Evolutionary conservation across 768 basidiomycete species (phyloP).

Genomic region (Rhizopogon vesiculosus): DNA sequence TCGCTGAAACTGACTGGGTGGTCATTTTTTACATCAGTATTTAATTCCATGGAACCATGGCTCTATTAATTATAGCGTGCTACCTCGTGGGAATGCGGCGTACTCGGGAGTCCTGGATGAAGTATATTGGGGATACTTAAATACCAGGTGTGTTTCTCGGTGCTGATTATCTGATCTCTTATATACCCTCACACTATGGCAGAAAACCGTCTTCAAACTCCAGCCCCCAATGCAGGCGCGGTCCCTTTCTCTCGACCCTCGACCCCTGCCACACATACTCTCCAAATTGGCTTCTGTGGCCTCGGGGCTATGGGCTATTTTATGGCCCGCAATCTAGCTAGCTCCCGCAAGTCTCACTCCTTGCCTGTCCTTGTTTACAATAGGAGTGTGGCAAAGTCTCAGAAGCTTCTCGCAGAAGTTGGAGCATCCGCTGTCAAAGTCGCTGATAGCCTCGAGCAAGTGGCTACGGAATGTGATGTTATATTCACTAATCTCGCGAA

Average conservation of each 20-base stretch:
- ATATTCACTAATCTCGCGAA: slow-evolving; percentile 70
- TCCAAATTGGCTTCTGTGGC: slow-evolving; percentile 41
- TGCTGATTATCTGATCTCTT: background rate
- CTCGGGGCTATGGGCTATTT: slow-evolving; percentile 67
- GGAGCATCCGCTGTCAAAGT: slow-evolving; percentile 50
- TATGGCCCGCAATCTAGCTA: slow-evolving; percentile 81
- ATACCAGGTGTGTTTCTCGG: background rate
- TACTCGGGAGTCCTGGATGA: too few species aligned
- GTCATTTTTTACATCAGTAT: too few species aligned
- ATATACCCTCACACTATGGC: slow-evolving; percentile 3
- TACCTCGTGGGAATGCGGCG: too few species aligned
- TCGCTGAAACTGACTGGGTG: too few species aligned
- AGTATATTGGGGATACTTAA: too few species aligned
- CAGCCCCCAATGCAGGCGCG: slow-evolving; percentile 9
- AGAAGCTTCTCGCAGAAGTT: slow-evolving; percentile 52
- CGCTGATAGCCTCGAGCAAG: slow-evolving; percentile 50
- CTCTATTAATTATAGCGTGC: too few species aligned
- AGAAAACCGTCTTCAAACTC: background rate
- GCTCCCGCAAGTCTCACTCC: slow-evolving; percentile 35
- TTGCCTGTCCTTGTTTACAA: slow-evolving; percentile 73
- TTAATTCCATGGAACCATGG: too few species aligned
- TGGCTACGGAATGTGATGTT: slow-evolving; percentile 67
- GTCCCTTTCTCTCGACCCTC: slow-evolving; percentile 57
- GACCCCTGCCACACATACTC: slow-evolving; percentile 38
- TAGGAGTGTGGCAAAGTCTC: slow-evolving; percentile 57